Percentiles rank a stretch among this genome's conserved stretches.
phyloP scores from a whole-genome alignment of 2,329 filamentous ascomycete genomes.

The Stachybotrys chlorohalonatus region DNA sequence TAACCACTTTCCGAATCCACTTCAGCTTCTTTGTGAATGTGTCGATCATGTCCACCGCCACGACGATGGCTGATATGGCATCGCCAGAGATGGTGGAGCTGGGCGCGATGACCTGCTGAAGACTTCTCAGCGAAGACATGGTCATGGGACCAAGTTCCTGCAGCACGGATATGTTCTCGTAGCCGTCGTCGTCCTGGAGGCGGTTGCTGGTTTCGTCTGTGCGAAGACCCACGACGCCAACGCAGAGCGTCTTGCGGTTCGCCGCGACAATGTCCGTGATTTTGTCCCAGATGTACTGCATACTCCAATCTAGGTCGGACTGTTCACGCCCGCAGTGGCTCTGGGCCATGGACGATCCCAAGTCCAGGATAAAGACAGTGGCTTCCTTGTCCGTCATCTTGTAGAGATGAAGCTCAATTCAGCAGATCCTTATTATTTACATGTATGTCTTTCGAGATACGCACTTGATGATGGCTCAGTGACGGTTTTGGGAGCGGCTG shows the following conservation, averaged over 20 bases:
- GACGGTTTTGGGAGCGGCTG: no score
- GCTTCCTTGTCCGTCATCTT: constrained; percentile 89
- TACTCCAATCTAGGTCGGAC: constrained; percentile 78
- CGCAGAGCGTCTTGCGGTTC: constrained; percentile 58
- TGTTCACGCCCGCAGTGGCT: constrained; percentile 60
- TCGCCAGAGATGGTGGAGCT: constrained; percentile 66
- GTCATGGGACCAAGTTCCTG: constrained; percentile 53
- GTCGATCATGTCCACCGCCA: constrained; percentile 81
- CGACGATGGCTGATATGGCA: constrained; percentile 75
- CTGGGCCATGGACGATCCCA: constrained; percentile 76
- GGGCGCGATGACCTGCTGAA: constrained; percentile 56
- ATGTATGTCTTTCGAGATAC: no score
- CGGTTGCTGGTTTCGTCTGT: constrained; percentile 69
- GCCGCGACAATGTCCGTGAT: constrained; percentile 60
- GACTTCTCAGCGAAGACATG: constrained; percentile 59
- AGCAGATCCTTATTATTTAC: no score
- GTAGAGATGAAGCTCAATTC: background rate
- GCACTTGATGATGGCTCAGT: no score
- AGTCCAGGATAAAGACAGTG: constrained; percentile 83
- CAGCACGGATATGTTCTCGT: constrained; percentile 72
- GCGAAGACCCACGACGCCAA: constrained; percentile 73
- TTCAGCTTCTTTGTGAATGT: constrained; percentile 73
- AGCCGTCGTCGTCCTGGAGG: constrained; percentile 60
- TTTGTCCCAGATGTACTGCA: constrained; percentile 94
- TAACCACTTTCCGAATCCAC: constrained; percentile 68